phyloP scores from a whole-genome alignment of 495 filamentous ascomycete genomes.

The Astrothelium macrocarpum region DNA sequence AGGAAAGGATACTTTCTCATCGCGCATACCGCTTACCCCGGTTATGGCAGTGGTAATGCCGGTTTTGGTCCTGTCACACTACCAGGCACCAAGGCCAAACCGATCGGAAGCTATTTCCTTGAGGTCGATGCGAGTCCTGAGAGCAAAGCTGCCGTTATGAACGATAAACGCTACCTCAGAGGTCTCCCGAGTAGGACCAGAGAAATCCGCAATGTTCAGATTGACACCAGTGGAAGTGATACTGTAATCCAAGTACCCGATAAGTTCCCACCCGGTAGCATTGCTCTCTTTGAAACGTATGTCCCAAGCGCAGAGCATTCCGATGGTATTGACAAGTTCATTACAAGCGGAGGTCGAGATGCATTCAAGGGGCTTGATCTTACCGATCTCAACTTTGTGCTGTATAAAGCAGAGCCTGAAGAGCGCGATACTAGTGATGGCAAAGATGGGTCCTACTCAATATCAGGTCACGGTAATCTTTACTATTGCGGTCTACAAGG shows the following conservation, averaged over 20 bases:
- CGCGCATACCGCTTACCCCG: constrained; percentile 89
- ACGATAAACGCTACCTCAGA: constrained; percentile 58
- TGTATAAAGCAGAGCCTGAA: constrained; percentile 89
- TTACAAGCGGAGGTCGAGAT: constrained; percentile 69
- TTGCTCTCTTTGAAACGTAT: constrained; percentile 92
- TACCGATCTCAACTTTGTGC: constrained; percentile 79
- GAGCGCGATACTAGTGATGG: constrained; percentile 73
- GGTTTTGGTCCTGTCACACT: constrained; percentile 67
- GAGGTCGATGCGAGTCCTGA: constrained; percentile 66
- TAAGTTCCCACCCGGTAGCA: constrained; percentile 80
- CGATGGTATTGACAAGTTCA: constrained; percentile 67
- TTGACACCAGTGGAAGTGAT: constrained; percentile 57
- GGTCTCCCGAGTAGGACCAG: constrained; percentile 75
- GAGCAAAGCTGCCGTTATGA: constrained; percentile 50
- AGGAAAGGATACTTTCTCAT: constrained; percentile 90
- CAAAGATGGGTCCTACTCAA: constrained; percentile 74
- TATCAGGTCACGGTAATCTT: constrained; percentile 72
- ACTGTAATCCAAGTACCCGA: constrained; percentile 75
- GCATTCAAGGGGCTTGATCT: constrained; percentile 66
- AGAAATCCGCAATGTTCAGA: constrained; percentile 56
- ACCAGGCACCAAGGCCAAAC: constrained; percentile 60
- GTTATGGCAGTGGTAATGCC: constrained; percentile 70
- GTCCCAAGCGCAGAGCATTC: constrained; percentile 76
- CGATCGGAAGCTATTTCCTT: constrained; percentile 79
- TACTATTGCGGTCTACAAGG: constrained; percentile 96